A percentile compares a stretch with the other conserved stretches of the same genome.
These are phyloP conservation scores for Emmonsia crescens DNA, from an alignment of 2,329 filamentous ascomycete species.

Conservation along the genomic window DNA sequence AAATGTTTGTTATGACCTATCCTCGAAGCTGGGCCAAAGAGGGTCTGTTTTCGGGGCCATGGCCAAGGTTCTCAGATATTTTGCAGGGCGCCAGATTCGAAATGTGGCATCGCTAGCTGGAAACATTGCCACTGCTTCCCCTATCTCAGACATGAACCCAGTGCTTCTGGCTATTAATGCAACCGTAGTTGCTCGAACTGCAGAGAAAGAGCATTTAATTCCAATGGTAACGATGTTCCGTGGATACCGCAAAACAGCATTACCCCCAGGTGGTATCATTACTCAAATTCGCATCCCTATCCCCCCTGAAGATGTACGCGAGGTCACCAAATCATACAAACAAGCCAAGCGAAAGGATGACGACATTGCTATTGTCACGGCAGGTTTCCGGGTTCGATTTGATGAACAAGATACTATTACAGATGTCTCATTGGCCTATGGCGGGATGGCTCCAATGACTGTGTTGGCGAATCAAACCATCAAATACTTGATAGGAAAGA, in stretches of 20 bases:
- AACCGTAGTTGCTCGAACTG: constrained; percentile 59
- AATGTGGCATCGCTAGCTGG: constrained; percentile 82
- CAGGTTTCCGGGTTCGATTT: constrained; percentile 59
- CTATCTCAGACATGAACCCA: constrained; percentile 81
- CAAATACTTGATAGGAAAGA: constrained; percentile 58
- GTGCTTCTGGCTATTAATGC: constrained; percentile 72
- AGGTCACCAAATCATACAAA: constrained; percentile 75
- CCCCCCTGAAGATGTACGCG: constrained; percentile 52
- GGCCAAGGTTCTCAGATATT: constrained; percentile 74
- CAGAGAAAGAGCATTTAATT: constrained; percentile 56
- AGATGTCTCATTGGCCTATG: constrained; percentile 65
- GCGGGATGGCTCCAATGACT: constrained; percentile 77
- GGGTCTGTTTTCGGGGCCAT: constrained; percentile 68
- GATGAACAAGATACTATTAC: constrained; percentile 53
- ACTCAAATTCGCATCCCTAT: constrained; percentile 66
- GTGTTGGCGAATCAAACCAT: constrained; percentile 62
- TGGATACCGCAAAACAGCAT: constrained; percentile 66
- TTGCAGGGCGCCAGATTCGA: constrained; percentile 79
- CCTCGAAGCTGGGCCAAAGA: constrained; percentile 56
- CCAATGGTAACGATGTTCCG: constrained; percentile 77
- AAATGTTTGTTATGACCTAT: constrained; percentile 58
- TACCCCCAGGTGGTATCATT: constrained; percentile 64
- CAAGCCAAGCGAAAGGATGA: constrained; percentile 86
- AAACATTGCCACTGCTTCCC: constrained; percentile 75
- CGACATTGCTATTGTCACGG: constrained; percentile 84